Evolutionary conservation across 805 yeast species (phyloP).

Genomic region (Candida ficus): DNA sequence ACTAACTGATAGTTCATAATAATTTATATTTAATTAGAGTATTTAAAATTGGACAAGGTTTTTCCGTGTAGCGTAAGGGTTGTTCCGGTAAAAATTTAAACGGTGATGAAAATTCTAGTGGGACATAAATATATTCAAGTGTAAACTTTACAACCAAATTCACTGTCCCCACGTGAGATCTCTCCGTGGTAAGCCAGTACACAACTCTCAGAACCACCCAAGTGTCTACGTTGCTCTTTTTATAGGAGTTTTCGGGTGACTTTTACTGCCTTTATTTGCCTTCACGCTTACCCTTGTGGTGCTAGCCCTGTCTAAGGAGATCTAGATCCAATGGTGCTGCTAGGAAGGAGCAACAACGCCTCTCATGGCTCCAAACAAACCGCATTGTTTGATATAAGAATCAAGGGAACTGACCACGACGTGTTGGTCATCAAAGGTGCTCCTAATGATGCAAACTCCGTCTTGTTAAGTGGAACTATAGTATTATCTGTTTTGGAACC

Average conservation of each 20-base stretch:
- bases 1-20: conserved; percentile 26
- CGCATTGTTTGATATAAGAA: conserved; percentile 46
- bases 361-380: conserved; percentile 26
- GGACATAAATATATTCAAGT: too few species aligned
- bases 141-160: too few species aligned
- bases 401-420: conserved; percentile 67
- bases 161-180: too few species aligned
- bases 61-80: too few species aligned
- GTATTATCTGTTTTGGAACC: conserved; percentile 76
- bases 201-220: too few species aligned
- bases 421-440: conserved; percentile 79
- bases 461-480: conserved; percentile 68
- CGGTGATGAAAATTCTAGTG: too few species aligned
- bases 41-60: not conserved
- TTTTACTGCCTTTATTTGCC: too few species aligned
- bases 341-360: conserved; percentile 17
- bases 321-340: conserved; percentile 5
- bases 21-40: not conserved
- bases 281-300: too few species aligned
- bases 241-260: too few species aligned
- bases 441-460: conserved; percentile 72
- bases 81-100: not conserved
- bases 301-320: too few species aligned
- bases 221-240: too few species aligned
- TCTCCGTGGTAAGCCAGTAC: too few species aligned